Evolutionary conservation across 2,329 filamentous ascomycete species (phyloP).

Genomic region (Albophoma yamanashiensis): DNA sequence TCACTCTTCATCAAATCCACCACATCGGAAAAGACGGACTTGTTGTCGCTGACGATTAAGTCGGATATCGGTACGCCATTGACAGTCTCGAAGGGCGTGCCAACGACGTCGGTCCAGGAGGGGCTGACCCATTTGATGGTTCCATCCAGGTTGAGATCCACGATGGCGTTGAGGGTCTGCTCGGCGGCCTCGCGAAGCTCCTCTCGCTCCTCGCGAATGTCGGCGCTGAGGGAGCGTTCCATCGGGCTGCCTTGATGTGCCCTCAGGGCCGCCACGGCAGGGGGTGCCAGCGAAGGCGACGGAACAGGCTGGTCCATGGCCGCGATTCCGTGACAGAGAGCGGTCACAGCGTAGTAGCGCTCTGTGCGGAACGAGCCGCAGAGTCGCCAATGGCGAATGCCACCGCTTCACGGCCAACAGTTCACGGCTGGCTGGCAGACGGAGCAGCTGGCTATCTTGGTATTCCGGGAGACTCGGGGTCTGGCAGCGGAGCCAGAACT

Average conservation of each 20-base stretch:
- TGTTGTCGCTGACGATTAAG: conserved; percentile 67
- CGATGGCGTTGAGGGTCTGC: conserved; percentile 90
- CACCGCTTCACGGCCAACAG: background rate
- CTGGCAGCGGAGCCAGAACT: conserved; percentile 38
- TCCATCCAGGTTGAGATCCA: conserved; percentile 85
- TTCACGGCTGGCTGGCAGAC: background rate
- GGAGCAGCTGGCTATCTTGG: background rate
- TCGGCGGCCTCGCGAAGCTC: conserved; percentile 93
- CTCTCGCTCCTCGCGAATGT: conserved; percentile 87
- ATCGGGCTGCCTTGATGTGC: conserved; percentile 38
- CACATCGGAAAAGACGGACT: conserved; percentile 68
- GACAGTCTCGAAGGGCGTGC: conserved; percentile 62
- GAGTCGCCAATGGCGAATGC: background rate
- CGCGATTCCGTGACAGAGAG: conserved; percentile 1
- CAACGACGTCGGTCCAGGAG: conserved; percentile 89
- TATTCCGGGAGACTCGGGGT: conserved; percentile 18
- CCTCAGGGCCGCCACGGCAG: conserved; percentile 41
- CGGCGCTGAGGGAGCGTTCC: conserved; percentile 49
- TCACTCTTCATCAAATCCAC: conserved; percentile 86
- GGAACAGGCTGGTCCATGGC: conserved; percentile 31
- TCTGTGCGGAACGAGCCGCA: background rate
- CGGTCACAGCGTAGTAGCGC: background rate
- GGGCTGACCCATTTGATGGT: conserved; percentile 93
- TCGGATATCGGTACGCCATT: conserved; percentile 71
- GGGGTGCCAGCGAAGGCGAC: conserved; percentile 34